Evolutionary conservation across 441 rosid species (phyloP).

Genomic region (Pelargonium hybrid): DNA sequence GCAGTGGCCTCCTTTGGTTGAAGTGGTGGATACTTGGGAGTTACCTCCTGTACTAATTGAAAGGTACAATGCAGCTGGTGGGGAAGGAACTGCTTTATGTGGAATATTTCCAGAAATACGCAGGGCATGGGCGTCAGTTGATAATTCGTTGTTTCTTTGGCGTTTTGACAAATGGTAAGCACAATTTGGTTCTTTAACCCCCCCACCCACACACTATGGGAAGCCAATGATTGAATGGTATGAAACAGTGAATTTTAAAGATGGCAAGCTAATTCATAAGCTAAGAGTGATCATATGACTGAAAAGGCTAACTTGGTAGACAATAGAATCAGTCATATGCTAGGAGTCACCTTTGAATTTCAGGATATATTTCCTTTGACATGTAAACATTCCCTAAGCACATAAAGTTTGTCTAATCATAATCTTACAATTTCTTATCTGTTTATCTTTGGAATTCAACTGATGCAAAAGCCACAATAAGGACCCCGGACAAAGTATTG

Average conservation of each 20-base stretch:
- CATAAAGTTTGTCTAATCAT: not conserved
- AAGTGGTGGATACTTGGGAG: constrained; percentile 75
- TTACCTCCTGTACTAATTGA: constrained; percentile 75
- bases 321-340: not conserved
- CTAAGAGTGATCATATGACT: not conserved
- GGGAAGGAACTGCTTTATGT: constrained; percentile 93
- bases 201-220: not conserved
- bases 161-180: constrained; percentile 87
- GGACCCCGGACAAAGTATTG: not conserved
- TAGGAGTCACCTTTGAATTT: not conserved
- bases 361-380: not conserved
- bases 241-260: not conserved
- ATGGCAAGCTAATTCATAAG: not conserved
- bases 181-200: not conserved
- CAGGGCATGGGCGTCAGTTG: constrained; percentile 95
- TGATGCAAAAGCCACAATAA: not conserved
- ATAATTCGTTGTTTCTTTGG: constrained; percentile 84
- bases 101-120: constrained; percentile 89
- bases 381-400: not conserved
- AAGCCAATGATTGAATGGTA: not conserved
- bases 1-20: constrained; percentile 94
- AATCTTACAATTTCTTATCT: not conserved
- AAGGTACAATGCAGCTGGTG: constrained; percentile 86
- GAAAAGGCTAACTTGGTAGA: not conserved
- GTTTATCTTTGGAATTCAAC: not conserved